Conservation (phyloP, 164 flowering plant genomes). For the Nymphaea colorata region DNA sequence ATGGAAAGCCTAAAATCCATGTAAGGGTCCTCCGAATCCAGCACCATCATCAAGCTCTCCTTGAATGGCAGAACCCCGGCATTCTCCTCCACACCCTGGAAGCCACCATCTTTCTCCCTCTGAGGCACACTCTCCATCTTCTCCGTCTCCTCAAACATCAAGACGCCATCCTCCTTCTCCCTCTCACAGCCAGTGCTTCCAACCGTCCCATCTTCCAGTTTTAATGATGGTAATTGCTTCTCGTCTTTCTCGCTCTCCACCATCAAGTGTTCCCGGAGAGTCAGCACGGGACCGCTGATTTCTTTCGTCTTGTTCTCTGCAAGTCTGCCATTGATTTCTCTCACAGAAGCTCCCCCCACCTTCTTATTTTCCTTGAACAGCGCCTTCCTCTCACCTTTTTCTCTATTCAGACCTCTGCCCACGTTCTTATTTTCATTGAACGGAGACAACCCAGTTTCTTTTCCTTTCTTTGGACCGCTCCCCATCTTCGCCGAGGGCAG, state of each 20-base stretch:
- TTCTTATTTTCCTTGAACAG: neutral
- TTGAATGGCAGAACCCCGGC: constrained; percentile 17
- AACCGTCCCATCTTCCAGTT: neutral
- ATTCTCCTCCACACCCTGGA: neutral
- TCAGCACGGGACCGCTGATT: neutral
- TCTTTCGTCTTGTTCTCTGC: neutral
- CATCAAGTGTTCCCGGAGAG: neutral
- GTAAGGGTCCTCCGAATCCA: constrained; percentile 69
- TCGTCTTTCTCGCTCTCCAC: neutral
- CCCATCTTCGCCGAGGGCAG: neutral
- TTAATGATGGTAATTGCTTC: too few relatives aligned
- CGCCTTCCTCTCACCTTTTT: neutral
- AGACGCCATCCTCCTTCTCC: neutral
- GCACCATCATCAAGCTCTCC: constrained; percentile 42
- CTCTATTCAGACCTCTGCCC: neutral
- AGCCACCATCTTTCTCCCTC: neutral
- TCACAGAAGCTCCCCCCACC: neutral
- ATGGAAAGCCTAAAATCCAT: constrained; percentile 64
- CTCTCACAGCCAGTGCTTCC: neutral
- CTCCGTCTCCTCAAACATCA: neutral
- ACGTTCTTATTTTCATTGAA: neutral
- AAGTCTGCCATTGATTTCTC: neutral
- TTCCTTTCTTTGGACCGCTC: neutral
- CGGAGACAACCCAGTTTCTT: neutral
- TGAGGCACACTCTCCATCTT: neutral